A percentile compares a stretch with the other conserved stretches of the same genome.
Conservation (phyloP, 2,329 filamentous ascomycete species). For the Neospermospora avenae region DNA sequence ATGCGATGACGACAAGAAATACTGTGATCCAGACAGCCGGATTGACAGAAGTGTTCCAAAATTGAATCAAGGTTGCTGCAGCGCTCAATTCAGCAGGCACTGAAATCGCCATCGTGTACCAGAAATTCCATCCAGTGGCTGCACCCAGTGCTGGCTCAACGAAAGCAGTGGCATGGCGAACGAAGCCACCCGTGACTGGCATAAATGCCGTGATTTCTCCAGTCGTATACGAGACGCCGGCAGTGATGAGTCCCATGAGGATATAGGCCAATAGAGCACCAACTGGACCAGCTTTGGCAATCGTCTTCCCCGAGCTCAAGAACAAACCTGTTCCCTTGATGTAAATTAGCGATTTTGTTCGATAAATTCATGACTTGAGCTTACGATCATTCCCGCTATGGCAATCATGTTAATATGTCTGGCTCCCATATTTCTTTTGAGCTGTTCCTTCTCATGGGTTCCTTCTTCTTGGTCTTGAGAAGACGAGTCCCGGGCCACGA, state of each 20-base stretch:
- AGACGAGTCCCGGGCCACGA: neutral
- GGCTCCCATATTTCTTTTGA: slow-evolving; percentile 48
- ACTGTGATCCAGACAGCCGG: slow-evolving; percentile 64
- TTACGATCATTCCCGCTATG: slow-evolving; percentile 69
- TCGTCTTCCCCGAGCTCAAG: slow-evolving; percentile 45
- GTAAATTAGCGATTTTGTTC: slow-evolving; percentile 37
- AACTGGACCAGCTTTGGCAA: slow-evolving; percentile 45
- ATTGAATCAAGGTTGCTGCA: slow-evolving; percentile 59
- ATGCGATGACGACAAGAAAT: slow-evolving; percentile 58
- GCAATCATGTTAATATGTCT: slow-evolving; percentile 60
- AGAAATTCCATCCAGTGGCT: slow-evolving; percentile 29
- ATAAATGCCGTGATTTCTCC: slow-evolving; percentile 33
- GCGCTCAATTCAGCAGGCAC: slow-evolving; percentile 55
- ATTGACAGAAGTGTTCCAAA: slow-evolving; percentile 54
- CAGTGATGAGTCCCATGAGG: slow-evolving; percentile 41
- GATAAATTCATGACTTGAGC: neutral
- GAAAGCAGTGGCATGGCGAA: slow-evolving; percentile 34
- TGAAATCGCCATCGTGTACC: slow-evolving; percentile 29
- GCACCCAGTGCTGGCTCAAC: slow-evolving; percentile 34
- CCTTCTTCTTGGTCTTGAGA: slow-evolving; percentile 7
- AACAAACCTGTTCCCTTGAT: slow-evolving; percentile 47
- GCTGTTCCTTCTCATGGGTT: slow-evolving; percentile 7
- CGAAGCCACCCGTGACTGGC: slow-evolving; percentile 34
- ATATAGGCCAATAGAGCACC: slow-evolving; percentile 40
- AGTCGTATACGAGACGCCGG: slow-evolving; percentile 39